phyloP scores from a whole-genome alignment of 1,139 yeast species.

The Scheffersomyces titani region DNA sequence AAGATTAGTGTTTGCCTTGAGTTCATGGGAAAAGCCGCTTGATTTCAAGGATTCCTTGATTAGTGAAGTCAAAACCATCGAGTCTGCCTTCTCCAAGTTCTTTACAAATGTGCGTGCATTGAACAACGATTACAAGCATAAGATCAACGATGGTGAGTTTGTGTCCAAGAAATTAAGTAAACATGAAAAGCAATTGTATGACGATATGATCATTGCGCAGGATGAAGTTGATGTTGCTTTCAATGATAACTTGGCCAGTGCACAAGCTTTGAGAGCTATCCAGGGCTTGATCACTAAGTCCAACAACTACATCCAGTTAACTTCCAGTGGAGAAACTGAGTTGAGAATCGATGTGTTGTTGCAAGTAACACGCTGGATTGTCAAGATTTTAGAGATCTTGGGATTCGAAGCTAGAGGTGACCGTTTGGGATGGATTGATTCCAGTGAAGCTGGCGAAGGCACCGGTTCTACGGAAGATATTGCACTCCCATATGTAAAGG shows the following conservation, averaged over 20 bases:
- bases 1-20: conserved; percentile 85
- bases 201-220: conserved; percentile 55
- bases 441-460: conserved; percentile 15
- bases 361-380: conserved; percentile 67
- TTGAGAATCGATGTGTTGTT: conserved; percentile 66
- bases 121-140: conserved; percentile 58
- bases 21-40: conserved; percentile 88
- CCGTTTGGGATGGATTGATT: conserved; percentile 75
- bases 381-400: conserved; percentile 64
- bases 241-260: conserved; percentile 85
- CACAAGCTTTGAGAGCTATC: conserved; percentile 65
- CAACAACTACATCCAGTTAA: conserved; percentile 66
- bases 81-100: conserved; percentile 73
- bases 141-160: conserved; percentile 43
- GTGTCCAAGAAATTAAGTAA: conserved; percentile 56
- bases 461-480: conserved; percentile 58
- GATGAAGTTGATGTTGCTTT: conserved; percentile 72
- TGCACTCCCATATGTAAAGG: conserved; percentile 77
- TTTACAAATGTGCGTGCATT: conserved; percentile 84
- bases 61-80: conserved; percentile 74
- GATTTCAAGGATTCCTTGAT: conserved; percentile 86
- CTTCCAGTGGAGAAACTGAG: conserved; percentile 44
- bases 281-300: conserved; percentile 69
- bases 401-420: conserved; percentile 78
- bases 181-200: conserved; percentile 56